Conservation (phyloP, 2,329 filamentous ascomycete species). For the Fusarium verticillioides region DNA sequence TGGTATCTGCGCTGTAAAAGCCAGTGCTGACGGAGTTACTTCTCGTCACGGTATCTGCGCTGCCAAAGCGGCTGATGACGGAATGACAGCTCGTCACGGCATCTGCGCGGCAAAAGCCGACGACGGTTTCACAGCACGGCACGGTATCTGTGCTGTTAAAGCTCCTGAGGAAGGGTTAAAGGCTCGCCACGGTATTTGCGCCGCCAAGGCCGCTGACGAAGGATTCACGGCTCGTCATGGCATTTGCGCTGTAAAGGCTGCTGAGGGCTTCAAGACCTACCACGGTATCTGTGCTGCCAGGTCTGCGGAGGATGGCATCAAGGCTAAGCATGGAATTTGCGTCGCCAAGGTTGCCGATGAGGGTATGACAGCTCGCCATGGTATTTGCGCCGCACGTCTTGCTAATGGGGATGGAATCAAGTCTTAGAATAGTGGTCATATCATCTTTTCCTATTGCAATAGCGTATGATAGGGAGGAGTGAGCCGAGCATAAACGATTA, state of each 20-base stretch:
- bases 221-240: not conserved
- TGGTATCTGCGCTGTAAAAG: not conserved
- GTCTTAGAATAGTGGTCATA: too few species aligned
- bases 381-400: not conserved
- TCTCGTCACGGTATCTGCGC: not conserved
- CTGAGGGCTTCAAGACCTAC: too few species aligned
- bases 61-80: not conserved
- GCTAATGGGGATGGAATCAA: not conserved
- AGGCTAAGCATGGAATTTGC: not conserved
- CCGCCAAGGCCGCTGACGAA: not conserved
- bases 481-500: too few species aligned
- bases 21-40: not conserved
- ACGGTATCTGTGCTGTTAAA: not conserved
- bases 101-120: not conserved
- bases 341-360: not conserved
- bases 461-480: not conserved
- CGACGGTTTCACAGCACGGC: not conserved
- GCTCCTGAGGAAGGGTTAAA: not conserved
- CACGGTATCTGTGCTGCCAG: too few species aligned
- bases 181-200: not conserved
- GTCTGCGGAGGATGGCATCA: not conserved
- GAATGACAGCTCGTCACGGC: not conserved
- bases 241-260: not conserved
- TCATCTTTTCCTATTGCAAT: too few species aligned
- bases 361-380: not conserved